These are phyloP conservation scores for Lepidium sativum DNA, from an alignment of 345 rosid species.

Conservation along the genomic window DNA sequence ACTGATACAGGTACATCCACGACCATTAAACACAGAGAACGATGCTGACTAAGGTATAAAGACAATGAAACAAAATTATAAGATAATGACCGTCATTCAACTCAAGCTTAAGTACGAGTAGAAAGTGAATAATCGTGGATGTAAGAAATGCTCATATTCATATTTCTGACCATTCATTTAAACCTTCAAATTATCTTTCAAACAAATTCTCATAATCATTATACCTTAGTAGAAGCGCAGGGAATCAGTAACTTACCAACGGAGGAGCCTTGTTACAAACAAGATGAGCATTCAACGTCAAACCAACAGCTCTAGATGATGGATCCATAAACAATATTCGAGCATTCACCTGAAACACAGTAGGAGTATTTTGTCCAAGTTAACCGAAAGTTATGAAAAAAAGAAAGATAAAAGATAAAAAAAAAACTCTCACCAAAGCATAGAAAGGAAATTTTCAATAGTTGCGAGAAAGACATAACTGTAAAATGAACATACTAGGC, in stretches of 20 bases:
- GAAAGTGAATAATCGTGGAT: not conserved
- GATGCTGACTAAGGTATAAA: not conserved
- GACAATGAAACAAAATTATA: not conserved
- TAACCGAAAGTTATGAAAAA: not conserved
- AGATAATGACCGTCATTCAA: not conserved
- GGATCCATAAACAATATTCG: conserved; percentile 89
- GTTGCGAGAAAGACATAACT: not conserved
- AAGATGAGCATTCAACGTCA: conserved; percentile 86
- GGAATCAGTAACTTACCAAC: conserved; percentile 41
- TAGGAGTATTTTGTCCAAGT: not conserved
- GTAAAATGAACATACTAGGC: not conserved
- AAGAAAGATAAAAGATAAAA: not conserved
- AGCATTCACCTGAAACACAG: conserved; percentile 65
- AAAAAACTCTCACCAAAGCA: not conserved
- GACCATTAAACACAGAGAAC: not conserved
- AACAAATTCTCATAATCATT: not conserved
- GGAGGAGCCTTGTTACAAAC: conserved; percentile 71
- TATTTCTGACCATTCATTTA: not conserved
- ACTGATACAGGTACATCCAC: not conserved
- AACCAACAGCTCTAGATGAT: conserved; percentile 84
- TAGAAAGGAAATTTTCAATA: not conserved
- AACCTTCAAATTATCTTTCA: not conserved
- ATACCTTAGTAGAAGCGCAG: not conserved
- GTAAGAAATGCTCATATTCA: not conserved
- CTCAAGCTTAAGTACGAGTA: not conserved